Conservation (phyloP, 768 basidiomycete species). For the Suillus subalutaceus region DNA sequence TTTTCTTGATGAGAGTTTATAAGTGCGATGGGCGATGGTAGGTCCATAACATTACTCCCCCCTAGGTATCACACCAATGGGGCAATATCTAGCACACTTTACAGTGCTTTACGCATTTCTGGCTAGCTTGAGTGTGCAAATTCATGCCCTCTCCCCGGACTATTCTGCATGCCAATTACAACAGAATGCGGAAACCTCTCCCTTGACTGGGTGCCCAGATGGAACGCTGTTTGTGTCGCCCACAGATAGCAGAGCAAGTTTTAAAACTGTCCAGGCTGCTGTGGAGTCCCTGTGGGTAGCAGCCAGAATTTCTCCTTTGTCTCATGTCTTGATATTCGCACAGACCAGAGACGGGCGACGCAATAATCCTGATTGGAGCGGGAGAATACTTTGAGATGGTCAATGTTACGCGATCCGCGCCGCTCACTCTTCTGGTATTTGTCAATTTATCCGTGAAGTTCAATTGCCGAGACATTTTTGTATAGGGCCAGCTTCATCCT, state of each 20-base stretch:
- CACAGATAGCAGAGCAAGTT: conserved; percentile 29
- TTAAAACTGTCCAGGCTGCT: conserved; percentile 29
- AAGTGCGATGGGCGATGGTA: background rate
- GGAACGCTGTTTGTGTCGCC: conserved; percentile 39
- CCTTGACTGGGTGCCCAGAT: conserved; percentile 50
- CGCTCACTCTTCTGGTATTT: conserved; percentile 32
- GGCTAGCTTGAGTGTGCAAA: background rate
- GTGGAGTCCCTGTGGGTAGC: conserved; percentile 42
- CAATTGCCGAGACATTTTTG: background rate
- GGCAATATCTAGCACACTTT: background rate
- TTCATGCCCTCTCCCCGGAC: conserved; percentile 43
- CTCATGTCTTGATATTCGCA: background rate
- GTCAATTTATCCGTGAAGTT: background rate
- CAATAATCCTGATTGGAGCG: conserved; percentile 31
- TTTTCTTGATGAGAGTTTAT: background rate
- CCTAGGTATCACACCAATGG: background rate
- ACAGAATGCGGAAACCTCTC: conserved; percentile 42
- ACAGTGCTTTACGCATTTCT: background rate
- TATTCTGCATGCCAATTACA: conserved; percentile 52
- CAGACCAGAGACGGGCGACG: conserved; percentile 42
- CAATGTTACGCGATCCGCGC: conserved; percentile 34
- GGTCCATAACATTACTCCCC: background rate
- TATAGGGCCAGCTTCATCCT: conserved; percentile 47
- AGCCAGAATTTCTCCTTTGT: background rate
- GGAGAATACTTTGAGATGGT: conserved; percentile 37